A percentile compares a stretch with the other conserved stretches of the same genome.
Evolutionary conservation across 192 early-diverging fungal species (phyloP).

Genomic region (Umbelopsis sp.): DNA sequence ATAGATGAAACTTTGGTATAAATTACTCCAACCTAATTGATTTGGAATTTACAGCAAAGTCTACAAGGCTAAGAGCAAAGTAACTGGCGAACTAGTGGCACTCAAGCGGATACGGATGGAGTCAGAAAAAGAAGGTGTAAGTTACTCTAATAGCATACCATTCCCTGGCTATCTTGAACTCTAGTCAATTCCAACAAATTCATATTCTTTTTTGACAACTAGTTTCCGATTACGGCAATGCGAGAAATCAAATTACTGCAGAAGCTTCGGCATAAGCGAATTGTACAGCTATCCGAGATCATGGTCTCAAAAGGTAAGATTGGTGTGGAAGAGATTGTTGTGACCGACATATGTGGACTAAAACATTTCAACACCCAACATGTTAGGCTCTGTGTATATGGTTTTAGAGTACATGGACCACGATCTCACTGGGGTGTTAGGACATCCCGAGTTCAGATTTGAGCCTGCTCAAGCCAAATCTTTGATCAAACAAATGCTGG

Average conservation of each 20-base stretch:
- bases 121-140: slow-evolving; percentile 74
- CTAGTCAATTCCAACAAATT: neutral
- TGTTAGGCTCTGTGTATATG: slow-evolving; percentile 70
- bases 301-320: slow-evolving; percentile 66
- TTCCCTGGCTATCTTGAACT: neutral
- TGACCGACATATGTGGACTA: slow-evolving; percentile 42
- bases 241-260: slow-evolving; percentile 82
- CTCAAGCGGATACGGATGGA: slow-evolving; percentile 84
- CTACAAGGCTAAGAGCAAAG: slow-evolving; percentile 74
- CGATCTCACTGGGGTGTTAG: slow-evolving; percentile 77
- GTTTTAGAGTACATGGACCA: slow-evolving; percentile 92
- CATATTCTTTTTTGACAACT: neutral
- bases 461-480: slow-evolving; percentile 81
- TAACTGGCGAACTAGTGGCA: slow-evolving; percentile 72
- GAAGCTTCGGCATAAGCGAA: slow-evolving; percentile 67
- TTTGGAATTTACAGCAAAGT: slow-evolving; percentile 63
- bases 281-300: slow-evolving; percentile 74
- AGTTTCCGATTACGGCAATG: slow-evolving; percentile 87
- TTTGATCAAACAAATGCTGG: slow-evolving; percentile 81
- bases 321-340: too few species aligned
- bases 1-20: neutral
- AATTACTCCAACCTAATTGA: neutral
- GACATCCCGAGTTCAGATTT: slow-evolving; percentile 70
- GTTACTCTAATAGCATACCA: neutral
- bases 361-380: too few species aligned